Percentiles rank a stretch among this genome's conserved stretches.
Evolutionary conservation across 148 eudicot species (phyloP).

Genomic region (Polygonum maritimum): DNA sequence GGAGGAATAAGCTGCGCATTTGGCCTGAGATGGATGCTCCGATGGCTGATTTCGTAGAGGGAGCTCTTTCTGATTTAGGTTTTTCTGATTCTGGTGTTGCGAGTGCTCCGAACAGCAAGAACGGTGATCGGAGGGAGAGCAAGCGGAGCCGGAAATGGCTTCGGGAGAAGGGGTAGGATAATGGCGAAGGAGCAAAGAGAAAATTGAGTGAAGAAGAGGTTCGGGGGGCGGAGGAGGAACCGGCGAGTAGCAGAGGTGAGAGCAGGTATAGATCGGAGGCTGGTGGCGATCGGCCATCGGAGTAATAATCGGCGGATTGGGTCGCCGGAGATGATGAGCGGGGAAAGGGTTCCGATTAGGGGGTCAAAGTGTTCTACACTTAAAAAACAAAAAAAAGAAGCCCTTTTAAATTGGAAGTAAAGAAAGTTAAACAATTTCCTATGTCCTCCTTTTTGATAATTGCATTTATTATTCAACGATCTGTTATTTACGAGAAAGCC

Average conservation of each 20-base stretch:
- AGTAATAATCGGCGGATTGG: neutral
- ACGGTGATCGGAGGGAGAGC: slow-evolving; percentile 7
- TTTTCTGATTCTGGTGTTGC: slow-evolving; percentile 12
- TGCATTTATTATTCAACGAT: too few relatives aligned
- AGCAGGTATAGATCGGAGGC: slow-evolving; percentile 5
- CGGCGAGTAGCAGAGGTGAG: neutral
- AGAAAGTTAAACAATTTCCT: too few relatives aligned
- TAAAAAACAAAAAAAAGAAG: too few relatives aligned
- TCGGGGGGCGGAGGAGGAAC: slow-evolving; percentile 34
- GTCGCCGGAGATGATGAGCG: neutral
- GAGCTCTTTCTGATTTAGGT: slow-evolving; percentile 1
- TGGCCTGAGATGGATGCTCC: slow-evolving; percentile 3
- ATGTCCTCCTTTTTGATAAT: too few relatives aligned
- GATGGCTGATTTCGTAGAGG: slow-evolving; percentile 5
- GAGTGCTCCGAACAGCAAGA: slow-evolving; percentile 7
- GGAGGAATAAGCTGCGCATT: slow-evolving; percentile 24
- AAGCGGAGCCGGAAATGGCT: neutral
- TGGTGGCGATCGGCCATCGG: slow-evolving; percentile 5
- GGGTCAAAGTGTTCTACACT: neutral
- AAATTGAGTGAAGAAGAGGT: slow-evolving; percentile 18
- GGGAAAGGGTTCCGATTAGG: neutral
- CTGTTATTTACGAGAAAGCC: too few relatives aligned
- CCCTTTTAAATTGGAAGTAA: too few relatives aligned
- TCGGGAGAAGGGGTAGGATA: neutral
- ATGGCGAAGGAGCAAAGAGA: slow-evolving; percentile 26